Base-by-base conservation (phyloP, 768 basidiomycete species). In the Lentinula detonsa region DNA sequence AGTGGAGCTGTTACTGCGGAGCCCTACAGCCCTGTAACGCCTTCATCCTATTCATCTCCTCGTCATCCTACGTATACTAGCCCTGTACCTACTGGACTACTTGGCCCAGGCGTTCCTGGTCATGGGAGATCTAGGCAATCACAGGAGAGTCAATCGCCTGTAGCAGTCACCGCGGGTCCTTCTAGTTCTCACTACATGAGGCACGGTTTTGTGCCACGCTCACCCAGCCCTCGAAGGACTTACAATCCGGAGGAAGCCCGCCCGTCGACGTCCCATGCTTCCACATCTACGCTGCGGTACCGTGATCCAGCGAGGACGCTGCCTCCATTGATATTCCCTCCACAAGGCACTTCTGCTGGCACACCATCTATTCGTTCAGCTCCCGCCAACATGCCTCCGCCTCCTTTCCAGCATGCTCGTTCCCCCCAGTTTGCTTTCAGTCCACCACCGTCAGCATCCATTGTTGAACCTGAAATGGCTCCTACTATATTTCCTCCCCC, bases 91-190 rank as follows among this genome's bases (percentile, higher is more conserved):
- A 63, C 76, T 18, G 75, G 77, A 46, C 64, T 86, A 18, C 76
- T 82, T 45, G 84, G 85, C 9, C 83, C 85, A 50, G 84, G 83
- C 5, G 77, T 85, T 69, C 81, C 83, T 31, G 81, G 77, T 59
- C 69, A 69, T 62, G 61, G 57, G 66, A 61, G 56, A 65, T 66
- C 37, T 67, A 65, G 7, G 65, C 66, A 43, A 65, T 68, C 55
- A 66, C 72, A 60, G 16, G 48, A 18, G 40, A 53, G 21, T 21
- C 15, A n/a, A n/a, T 59, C 59, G 4, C 55, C 55, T 28, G 39
- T 18, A 4, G 23, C 53, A 7, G 52, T 40, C 3, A 45, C 39
- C 15, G 16, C 42, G 18, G 53, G 35, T 40, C 33, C 21, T 43
- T 23, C 59, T 11, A 15, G 35, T 34, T 43, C 61, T 18, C 55